phyloP scores from a whole-genome alignment of 345 rosid genomes.

The Boechera stricta region DNA sequence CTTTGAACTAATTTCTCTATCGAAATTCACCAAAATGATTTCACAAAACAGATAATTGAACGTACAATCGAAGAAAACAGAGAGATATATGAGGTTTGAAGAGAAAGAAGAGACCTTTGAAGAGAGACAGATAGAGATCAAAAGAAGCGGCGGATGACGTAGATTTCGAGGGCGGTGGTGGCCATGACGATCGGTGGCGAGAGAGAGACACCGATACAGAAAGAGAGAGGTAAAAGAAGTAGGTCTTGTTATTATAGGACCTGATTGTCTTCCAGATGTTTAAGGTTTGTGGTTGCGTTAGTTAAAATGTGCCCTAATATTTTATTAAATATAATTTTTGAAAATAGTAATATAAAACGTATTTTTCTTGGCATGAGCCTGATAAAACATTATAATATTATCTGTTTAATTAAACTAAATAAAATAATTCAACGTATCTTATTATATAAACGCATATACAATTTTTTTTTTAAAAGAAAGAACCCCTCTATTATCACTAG shows the following conservation, averaged over 20 bases:
- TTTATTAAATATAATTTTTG: not conserved
- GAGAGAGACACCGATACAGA: conserved; percentile 26
- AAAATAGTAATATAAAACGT: not conserved
- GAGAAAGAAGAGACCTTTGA: conserved; percentile 22
- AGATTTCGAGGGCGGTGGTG: conserved; percentile 32
- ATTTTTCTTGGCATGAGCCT: not conserved
- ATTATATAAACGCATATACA: not conserved
- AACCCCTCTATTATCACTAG: not conserved
- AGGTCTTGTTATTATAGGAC: conserved; percentile 31
- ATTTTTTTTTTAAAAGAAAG: too few species aligned
- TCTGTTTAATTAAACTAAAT: not conserved
- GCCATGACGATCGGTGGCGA: conserved; percentile 40
- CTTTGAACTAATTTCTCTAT: conserved; percentile 2
- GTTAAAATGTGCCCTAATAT: not conserved
- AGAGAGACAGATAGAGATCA: conserved; percentile 27
- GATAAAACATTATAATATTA: not conserved
- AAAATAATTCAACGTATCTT: not conserved
- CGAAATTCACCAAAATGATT: conserved; percentile 1
- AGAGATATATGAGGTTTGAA: not conserved
- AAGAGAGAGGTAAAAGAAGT: conserved; percentile 27
- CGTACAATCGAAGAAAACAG: conserved; percentile 23
- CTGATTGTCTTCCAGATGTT: conserved; percentile 8
- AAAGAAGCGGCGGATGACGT: conserved; percentile 24
- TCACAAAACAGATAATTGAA: conserved; percentile 11
- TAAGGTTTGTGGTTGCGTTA: conserved; percentile 19